A percentile compares a stretch with the other conserved stretches of the same genome.
Evolutionary conservation across 331 rosid species (phyloP).

Genomic region (Spiraea crenata): DNA sequence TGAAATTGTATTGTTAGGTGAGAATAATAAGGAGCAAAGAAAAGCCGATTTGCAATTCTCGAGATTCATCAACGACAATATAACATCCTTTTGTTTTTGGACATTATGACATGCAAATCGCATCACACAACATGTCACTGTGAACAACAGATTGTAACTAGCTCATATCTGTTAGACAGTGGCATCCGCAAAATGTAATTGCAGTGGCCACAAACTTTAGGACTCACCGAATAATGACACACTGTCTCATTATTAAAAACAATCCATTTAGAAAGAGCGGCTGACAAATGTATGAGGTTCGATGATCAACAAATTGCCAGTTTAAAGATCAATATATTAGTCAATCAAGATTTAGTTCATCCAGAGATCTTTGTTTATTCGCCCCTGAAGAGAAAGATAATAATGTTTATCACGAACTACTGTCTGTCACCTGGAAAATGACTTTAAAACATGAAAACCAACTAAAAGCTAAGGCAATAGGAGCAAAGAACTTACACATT

Average conservation of each 20-base stretch:
- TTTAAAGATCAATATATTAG: too few relatives aligned
- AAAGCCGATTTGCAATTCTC: conserved; percentile 10
- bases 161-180: neutral
- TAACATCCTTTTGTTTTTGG: neutral
- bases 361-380: neutral
- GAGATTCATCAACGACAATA: neutral
- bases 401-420: neutral
- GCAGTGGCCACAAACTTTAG: neutral
- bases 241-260: neutral
- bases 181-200: neutral
- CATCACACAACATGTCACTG: neutral
- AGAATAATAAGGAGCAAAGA: conserved; percentile 17
- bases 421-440: conserved; percentile 6
- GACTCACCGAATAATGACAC: neutral
- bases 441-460: neutral
- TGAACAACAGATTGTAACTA: neutral
- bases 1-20: conserved; percentile 14
- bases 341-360: neutral
- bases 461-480: conserved; percentile 1
- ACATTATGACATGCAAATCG: neutral
- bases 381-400: neutral
- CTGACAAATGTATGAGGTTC: neutral
- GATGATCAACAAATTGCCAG: neutral
- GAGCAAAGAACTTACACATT: conserved; percentile 63
- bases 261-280: neutral